These are phyloP conservation scores for Gnetum montanum DNA, from an alignment of 75 land plant genomes.

Conservation along the genomic window DNA sequence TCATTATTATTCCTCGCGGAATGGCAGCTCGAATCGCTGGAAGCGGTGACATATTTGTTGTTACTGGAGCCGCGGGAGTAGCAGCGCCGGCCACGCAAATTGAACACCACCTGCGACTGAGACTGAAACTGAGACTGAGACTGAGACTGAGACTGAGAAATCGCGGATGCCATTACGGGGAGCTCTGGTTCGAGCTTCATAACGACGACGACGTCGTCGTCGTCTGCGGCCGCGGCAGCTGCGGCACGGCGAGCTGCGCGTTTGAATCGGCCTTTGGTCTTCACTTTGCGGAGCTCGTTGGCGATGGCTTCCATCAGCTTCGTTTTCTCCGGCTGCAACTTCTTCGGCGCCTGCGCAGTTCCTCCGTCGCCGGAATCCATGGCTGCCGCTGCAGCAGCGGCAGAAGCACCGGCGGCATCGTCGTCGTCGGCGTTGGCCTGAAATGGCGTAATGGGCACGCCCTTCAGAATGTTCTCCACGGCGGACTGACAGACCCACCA, in stretches of 20 bases:
- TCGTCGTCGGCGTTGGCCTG: not conserved
- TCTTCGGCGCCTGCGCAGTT: too few species aligned
- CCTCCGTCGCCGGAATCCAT: not conserved
- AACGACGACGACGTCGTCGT: too few species aligned
- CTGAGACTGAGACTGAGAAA: not conserved
- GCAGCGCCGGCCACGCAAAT: not conserved
- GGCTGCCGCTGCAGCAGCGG: not conserved
- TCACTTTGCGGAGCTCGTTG: slow-evolving; percentile 1
- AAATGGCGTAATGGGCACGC: slow-evolving; percentile 4
- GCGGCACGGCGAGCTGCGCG: not conserved
- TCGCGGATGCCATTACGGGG: not conserved
- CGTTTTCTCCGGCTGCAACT: not conserved
- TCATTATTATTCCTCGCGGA: not conserved
- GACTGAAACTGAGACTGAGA: not conserved
- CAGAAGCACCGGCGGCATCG: not conserved
- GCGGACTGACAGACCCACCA: slow-evolving; percentile 14
- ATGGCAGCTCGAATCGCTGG: not conserved
- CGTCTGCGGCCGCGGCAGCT: too few species aligned
- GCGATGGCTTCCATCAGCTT: not conserved
- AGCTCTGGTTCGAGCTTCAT: not conserved
- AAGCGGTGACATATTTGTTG: not conserved
- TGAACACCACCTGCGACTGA: not conserved
- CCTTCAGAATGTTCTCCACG: slow-evolving; percentile 11
- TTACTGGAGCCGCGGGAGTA: not conserved
- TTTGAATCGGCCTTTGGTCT: not conserved